These are phyloP conservation scores for Bacidia rubella DNA, from an alignment of 495 filamentous ascomycete species.

Conservation along the genomic window DNA sequence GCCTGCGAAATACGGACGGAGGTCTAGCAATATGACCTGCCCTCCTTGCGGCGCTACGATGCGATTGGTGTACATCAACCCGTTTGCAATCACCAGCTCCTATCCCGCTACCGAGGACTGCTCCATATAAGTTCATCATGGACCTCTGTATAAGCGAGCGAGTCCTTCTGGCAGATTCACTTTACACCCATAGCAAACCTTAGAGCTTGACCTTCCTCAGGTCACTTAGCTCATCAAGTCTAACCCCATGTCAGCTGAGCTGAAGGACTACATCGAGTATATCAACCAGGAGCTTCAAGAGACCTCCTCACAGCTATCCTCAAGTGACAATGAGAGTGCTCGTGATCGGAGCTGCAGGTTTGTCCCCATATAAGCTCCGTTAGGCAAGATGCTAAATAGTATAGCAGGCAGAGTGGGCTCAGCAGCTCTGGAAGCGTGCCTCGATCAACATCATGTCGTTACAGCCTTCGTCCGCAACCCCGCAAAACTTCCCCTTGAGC, in stretches of 20 bases:
- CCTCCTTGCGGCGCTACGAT: neutral
- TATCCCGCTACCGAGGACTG: neutral
- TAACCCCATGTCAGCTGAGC: constrained; percentile 1
- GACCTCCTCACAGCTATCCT: neutral
- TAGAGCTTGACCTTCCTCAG: neutral
- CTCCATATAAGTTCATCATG: neutral
- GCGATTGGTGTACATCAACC: neutral
- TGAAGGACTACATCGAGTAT: constrained; percentile 4
- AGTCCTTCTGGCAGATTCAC: neutral
- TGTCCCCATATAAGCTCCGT: neutral
- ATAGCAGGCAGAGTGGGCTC: constrained; percentile 12
- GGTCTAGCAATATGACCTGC: neutral
- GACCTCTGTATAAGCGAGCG: neutral
- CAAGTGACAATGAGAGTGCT: constrained; percentile 10
- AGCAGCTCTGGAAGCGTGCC: constrained; percentile 13
- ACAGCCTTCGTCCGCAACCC: constrained; percentile 15
- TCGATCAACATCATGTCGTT: constrained; percentile 11
- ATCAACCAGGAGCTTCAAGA: constrained; percentile 1
- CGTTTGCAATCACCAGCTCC: neutral
- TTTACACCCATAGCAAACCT: neutral
- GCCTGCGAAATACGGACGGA: no score
- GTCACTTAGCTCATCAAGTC: neutral
- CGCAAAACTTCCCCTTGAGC: constrained; percentile 4
- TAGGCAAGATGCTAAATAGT: neutral
- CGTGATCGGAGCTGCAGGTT: constrained; percentile 14